phyloP scores from a whole-genome alignment of 345 rosid species.

The Corchorus olitorius region DNA sequence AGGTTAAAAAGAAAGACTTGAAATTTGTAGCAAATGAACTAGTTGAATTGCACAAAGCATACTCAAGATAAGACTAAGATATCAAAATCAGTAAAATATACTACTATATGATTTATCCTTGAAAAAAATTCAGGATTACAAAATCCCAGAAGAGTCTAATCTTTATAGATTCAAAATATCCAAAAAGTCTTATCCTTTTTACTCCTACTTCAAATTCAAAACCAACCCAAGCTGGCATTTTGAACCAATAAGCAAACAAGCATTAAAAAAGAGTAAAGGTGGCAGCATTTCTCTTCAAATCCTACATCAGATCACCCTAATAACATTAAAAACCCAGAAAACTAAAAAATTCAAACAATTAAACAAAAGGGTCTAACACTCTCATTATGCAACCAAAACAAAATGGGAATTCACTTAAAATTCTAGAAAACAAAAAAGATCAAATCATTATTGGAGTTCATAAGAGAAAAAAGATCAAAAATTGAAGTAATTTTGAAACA shows the following conservation, averaged over 20 bases:
- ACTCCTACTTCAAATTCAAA: background rate
- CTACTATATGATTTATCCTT: background rate
- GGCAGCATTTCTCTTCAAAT: background rate
- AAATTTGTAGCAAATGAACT: background rate
- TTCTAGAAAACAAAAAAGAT: background rate
- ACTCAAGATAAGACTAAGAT: background rate
- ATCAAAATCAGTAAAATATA: slow-evolving; percentile 16
- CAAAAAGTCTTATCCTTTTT: background rate
- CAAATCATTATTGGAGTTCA: background rate
- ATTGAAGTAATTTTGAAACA: background rate
- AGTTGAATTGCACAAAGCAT: background rate
- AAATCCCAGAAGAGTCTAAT: slow-evolving; percentile 9
- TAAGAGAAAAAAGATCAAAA: background rate
- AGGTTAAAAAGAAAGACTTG: background rate
- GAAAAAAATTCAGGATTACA: background rate
- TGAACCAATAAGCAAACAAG: slow-evolving; percentile 16
- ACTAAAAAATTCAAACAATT: slow-evolving; percentile 1
- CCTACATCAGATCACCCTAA: slow-evolving; percentile 33
- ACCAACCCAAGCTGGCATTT: slow-evolving; percentile 13
- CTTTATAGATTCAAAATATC: background rate
- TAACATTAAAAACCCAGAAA: slow-evolving; percentile 15
- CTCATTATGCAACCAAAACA: slow-evolving; percentile 7
- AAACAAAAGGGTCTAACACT: background rate
- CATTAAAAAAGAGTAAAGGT: background rate
- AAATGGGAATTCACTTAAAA: background rate